phyloP scores from a whole-genome alignment of 208 protist genomes.

The Acanthamoeba culbertsoni region DNA sequence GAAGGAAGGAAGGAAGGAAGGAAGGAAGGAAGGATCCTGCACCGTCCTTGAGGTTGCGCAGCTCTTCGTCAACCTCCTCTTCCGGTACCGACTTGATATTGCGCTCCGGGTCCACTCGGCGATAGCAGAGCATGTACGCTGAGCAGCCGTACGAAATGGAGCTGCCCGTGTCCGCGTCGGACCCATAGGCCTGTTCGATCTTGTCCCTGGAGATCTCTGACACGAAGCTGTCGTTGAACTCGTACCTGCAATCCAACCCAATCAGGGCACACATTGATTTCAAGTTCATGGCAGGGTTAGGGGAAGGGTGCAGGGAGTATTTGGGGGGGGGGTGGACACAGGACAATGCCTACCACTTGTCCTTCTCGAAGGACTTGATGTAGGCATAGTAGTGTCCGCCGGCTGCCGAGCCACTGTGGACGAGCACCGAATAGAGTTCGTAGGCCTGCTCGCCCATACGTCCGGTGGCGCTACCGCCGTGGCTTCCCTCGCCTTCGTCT shows the following conservation, averaged over 20 bases:
- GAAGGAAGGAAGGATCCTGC: neutral
- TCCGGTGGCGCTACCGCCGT: too few relatives aligned
- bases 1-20: neutral
- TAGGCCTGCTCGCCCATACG: neutral
- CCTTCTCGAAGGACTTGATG: slow-evolving; percentile 38
- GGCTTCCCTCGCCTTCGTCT: neutral
- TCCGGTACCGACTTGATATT: neutral
- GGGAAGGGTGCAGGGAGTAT: neutral
- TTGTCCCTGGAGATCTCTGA: neutral
- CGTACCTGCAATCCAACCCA: slow-evolving; percentile 18
- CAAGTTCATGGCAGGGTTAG: neutral
- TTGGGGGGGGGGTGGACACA: neutral
- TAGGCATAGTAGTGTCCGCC: slow-evolving; percentile 73
- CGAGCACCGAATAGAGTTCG: slow-evolving; percentile 69
- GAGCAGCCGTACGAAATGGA: neutral
- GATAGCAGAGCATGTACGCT: slow-evolving; percentile 13
- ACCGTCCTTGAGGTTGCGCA: neutral
- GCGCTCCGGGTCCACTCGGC: neutral
- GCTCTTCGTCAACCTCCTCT: neutral
- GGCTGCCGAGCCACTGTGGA: slow-evolving; percentile 55
- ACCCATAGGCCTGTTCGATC: slow-evolving; percentile 14
- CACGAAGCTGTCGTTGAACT: slow-evolving; percentile 15
- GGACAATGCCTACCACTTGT: slow-evolving; percentile 48
- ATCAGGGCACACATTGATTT: too few relatives aligned
- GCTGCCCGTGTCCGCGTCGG: neutral